Base-by-base conservation (phyloP, 768 basidiomycete species). In the Macrolepiota fuliginosa region DNA sequence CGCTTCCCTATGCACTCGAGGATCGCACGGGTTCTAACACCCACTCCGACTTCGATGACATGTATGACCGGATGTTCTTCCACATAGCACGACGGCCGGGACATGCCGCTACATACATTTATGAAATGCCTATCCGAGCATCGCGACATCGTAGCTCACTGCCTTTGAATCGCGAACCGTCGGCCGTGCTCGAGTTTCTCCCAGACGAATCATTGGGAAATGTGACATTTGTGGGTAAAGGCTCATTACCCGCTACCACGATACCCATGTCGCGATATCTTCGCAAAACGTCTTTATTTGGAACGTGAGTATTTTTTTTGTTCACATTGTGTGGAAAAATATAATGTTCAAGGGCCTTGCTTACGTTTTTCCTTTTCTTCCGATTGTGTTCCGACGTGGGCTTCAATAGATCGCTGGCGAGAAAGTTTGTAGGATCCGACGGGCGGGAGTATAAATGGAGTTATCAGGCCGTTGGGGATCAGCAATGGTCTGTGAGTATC, bases 11-110 rank as follows among this genome's bases (percentile, higher is more conserved):
- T 36, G 39, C 51, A 22, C 50, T 60, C 29, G 89, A 91, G 71
- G 89, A 91, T 75, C 83, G 87, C 50, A 86, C 89, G 0, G 88
- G 83, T 19, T 71, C 74, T 13, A 72, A 81, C 62, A 74, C 79
- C 12, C 72, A 75, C 51, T 81, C 87, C 1, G 88, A 92, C 77
- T 91, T 85, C 64, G 88, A 90, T 69, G 90, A 92, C 66, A 82
- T 90, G 65, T 91, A 91, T 69, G 90, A 92, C 72, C 83, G 90
- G 58, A 74, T 85, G 64, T 91, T 89, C 76, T 80, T 88, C 54
- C 87, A 85, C 61, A 79, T 91, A 37, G 72, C 81, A 4, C 80
- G 82, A 2, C 72, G 76, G 22, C 81, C 85, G 4, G 79, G 79
- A 10, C 69, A 69, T 12, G 67, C 72, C 24, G 74, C 75, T 0